Base-by-base conservation (phyloP, 2,329 filamentous ascomycete genomes). In the Aspergillus tubingensis region DNA sequence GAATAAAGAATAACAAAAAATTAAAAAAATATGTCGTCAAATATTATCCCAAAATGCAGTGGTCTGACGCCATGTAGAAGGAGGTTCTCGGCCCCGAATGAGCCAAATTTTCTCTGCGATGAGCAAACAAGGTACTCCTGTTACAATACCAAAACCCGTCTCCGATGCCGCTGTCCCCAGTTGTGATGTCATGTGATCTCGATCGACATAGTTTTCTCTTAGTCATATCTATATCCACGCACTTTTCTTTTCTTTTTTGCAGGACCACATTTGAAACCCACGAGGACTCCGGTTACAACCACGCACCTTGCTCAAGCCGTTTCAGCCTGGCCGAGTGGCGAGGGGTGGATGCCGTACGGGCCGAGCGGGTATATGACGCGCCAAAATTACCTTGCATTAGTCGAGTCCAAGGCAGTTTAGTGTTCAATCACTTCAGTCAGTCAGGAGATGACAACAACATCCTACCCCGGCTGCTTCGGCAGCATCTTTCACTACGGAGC, bases 1-100 rank as follows among this genome's bases (percentile, higher is more conserved):
- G 32, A 13, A 36, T 13, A 5, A 36, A 36, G 32, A 36, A 36
- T 36, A 13, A 13, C 4, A 11, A 13, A 36, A 36, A 36, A 6
- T 13, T 19, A 3, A 7, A 32, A 32, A 32, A 11, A 27, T 27
- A 27, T 27, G 6, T 36, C 2, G 32, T 23, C 32, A 55, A 54
- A 55, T 25, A 44, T 25, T n/a, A 44, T 21, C 13, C 19, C 25
- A 19, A 54, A 44, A 27, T 41, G 25, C 38, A 17, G 38, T 55
- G 53, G 53, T 47, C 53, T 55, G 53, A 55, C 53, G 41, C 53
- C 53, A 55, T 55, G 39, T 41, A 55, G 23, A 32, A 17, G 23
- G 39, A 32, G 7, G 38, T 38, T 54, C 52, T 43, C 36, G 38
- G 23, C 43, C 53, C 39, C 39, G 25, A 23, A 30, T 39, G 15